Evolutionary conservation across 2,329 filamentous ascomycete genomes (phyloP), one percentile per base, ranked within the genome.

Genomic region (Amylocarpus encephaloides): DNA sequence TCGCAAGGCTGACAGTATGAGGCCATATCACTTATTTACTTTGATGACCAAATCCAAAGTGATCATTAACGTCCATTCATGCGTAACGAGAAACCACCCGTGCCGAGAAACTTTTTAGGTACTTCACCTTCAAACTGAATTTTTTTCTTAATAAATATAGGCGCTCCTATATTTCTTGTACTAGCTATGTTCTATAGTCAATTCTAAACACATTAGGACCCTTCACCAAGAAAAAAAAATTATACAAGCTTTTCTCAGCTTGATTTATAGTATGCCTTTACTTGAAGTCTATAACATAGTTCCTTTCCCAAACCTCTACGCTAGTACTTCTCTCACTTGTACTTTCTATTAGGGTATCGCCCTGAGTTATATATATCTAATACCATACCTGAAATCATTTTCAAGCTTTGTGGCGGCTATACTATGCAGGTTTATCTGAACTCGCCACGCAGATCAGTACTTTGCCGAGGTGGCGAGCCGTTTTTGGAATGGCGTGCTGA

Each of bases 181-280:
- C 15, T 40, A 40, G 36, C 36, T 40, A 40, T 40, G 36, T 40
- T 40, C 36, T 40, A 40, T 40, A 40, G 36, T 40, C 15, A 40
- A 40, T 40, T 40, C 36, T 40, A 40, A 40, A 11, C 15, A 40
- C 16, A 40, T 40, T 40, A 16, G 16, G 36, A 10, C 36, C 15
- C 36, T 40, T 40, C 7, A 40, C 36, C 16, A 40, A 40, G 36
- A n/a, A 40, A 11, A 11, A 11, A 11, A 11, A 11, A 11, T 40
- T 10, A 10, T 40, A 40, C 15, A 40, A 40, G 36, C 10, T 40
- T 40, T 40, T 40, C 36, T 40, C 15, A 40, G 36, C 36, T 40
- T 40, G 36, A 40, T 40, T 40, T 40, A 40, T 40, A 40, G 36
- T 7, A 40, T 40, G 36, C 36, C 36, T 40, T 40, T 15, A 15